Base-by-base conservation (phyloP, 305 asterid genomes). In the Ilex paraguariensis region DNA sequence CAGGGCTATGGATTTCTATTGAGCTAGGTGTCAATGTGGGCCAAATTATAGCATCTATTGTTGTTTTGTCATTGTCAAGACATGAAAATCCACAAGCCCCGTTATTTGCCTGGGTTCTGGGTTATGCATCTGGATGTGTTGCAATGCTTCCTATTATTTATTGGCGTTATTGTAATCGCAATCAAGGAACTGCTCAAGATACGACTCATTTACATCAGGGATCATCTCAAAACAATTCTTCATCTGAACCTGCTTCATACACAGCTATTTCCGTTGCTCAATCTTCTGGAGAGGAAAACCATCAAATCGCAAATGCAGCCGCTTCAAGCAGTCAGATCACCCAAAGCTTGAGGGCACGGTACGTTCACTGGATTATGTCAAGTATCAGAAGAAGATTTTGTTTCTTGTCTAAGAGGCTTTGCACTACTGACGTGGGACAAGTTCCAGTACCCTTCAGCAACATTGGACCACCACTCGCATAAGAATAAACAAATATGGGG, bases 21-120 rank as follows among this genome's bases (percentile, higher is more conserved):
- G 56, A 52, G 13, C 13, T 52, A 9, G 13, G 3, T 6, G 6
- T 52, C 0, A 52, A 7, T 13, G 16, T 52, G 16, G 28, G 56
- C 56, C 56, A 52, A 52, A 52, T 52, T 14, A 16, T 52, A 9
- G 56, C 56, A 52, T 7, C 56, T 13, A 14, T 14, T 52, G 56
- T 52, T 52, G 56, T 52, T 52, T 52, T 52, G 13, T 52, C 56
- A 6, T 10, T 52, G 8, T 52, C 56, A 52, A 52, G 16, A 52
- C 56, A 52, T 13, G 56, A 52, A 52, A 7, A 52, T 52, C 56
- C 56, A 13, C 56, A 52, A 13, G 16, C 56, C 28, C 56, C 56
- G 3, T 14, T 52, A 52, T 52, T 52, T 16, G 28, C 56, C 8
- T 52, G 56, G 56, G 16, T 52, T 13, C 15, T 52, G 15, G 56